A percentile compares a stretch with the other conserved stretches of the same genome.
Evolutionary conservation across 176 grass and related monocot species (phyloP).

Genomic region (Oryza punctata): DNA sequence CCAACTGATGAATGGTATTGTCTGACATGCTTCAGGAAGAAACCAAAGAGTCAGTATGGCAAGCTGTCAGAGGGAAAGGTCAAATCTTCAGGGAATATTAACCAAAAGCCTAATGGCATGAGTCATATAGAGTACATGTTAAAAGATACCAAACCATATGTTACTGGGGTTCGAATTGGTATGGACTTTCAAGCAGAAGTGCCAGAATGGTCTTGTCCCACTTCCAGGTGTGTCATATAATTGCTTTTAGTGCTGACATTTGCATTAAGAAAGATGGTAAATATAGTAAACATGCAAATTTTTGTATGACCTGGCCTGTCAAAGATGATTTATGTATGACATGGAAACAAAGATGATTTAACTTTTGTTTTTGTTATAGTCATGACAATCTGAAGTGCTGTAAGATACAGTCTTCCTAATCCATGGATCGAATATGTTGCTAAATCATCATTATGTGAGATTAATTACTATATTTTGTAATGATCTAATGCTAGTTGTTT

Average conservation of each 20-base stretch:
- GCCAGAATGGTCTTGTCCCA: conserved; percentile 68
- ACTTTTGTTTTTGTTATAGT: conserved; percentile 8
- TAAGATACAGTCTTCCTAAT: conserved; percentile 10
- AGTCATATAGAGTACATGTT: conserved; percentile 73
- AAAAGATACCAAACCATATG: conserved; percentile 60
- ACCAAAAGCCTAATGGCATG: conserved; percentile 50
- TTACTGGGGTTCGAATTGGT: conserved; percentile 65
- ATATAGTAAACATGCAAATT: conserved; percentile 30
- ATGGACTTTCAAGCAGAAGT: conserved; percentile 86
- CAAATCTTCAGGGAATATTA: conserved; percentile 37
- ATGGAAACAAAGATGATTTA: conserved; percentile 7
- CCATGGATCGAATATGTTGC: conserved; percentile 6
- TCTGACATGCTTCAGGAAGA: conserved; percentile 57
- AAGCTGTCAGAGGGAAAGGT: conserved; percentile 41
- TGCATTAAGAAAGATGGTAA: conserved; percentile 18
- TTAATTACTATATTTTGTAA: not conserved
- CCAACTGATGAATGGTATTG: conserved; percentile 76
- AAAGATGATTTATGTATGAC: conserved; percentile 10
- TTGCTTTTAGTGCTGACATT: conserved; percentile 32
- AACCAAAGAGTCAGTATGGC: conserved; percentile 49
- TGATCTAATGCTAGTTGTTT: conserved; percentile 20
- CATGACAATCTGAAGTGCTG: conserved; percentile 16
- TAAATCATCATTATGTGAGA: conserved; percentile 5
- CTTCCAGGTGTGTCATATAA: conserved; percentile 50
- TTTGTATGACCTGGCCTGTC: too few relatives aligned